These are phyloP conservation scores for Calocybe gangraenosa DNA, from an alignment of 768 basidiomycete species.

Conservation along the genomic window DNA sequence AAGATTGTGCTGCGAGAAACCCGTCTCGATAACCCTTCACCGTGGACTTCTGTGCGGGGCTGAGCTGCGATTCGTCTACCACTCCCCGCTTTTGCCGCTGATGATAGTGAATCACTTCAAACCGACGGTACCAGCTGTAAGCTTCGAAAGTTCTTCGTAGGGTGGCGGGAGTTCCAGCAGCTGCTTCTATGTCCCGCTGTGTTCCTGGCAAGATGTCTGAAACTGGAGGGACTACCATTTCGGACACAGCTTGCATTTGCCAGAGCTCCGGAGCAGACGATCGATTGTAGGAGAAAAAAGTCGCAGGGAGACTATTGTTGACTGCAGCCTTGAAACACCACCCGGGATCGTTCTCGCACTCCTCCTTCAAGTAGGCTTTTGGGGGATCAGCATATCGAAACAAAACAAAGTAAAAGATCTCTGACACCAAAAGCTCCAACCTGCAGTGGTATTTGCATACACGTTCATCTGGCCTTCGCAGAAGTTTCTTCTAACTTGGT, in stretches of 20 bases:
- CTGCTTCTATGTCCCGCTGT: too few species aligned
- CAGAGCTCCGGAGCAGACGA: conserved; percentile 5
- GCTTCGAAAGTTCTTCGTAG: not conserved
- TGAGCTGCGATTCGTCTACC: conserved; percentile 10
- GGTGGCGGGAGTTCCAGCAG: not conserved
- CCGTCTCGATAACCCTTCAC: conserved; percentile 58
- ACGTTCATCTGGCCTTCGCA: conserved; percentile 55
- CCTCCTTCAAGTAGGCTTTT: conserved; percentile 58
- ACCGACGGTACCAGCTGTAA: conserved; percentile 18
- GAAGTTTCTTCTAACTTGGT: conserved; percentile 43
- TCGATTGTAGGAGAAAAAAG: conserved; percentile 50
- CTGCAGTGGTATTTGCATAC: conserved; percentile 52
- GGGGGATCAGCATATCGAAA: conserved; percentile 3
- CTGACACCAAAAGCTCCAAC: conserved; percentile 73
- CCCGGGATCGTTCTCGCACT: conserved; percentile 50
- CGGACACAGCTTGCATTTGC: conserved; percentile 4
- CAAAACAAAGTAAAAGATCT: conserved; percentile 6
- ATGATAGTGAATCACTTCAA: conserved; percentile 21
- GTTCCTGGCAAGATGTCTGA: conserved; percentile 10
- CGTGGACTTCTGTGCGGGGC: conserved; percentile 18
- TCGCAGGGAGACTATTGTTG: conserved; percentile 49
- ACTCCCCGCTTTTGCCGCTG: conserved; percentile 7
- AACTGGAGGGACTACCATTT: conserved; percentile 10
- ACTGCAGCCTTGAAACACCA: conserved; percentile 71
- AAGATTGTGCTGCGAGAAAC: conserved; percentile 48